A percentile compares a stretch with the other conserved stretches of the same genome.
phyloP scores from a whole-genome alignment of 2,329 filamentous ascomycete genomes.

The Graphiopsis chlorocephala region DNA sequence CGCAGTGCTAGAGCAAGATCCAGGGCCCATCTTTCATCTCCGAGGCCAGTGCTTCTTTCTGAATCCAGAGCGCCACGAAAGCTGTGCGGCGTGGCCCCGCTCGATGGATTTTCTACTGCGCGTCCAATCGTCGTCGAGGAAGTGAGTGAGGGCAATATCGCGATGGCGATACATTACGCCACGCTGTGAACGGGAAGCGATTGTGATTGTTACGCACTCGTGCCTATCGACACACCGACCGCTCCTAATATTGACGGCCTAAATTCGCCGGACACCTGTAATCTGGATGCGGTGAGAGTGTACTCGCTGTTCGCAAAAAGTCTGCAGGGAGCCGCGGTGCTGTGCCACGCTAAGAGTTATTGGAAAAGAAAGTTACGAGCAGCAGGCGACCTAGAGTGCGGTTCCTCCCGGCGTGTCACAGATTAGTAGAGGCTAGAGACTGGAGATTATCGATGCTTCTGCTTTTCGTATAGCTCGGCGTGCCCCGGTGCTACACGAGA shows the following conservation, averaged over 20 bases:
- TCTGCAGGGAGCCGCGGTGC: constrained; percentile 7
- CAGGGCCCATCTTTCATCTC: constrained; percentile 15
- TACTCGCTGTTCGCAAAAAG: background rate
- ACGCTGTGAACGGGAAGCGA: background rate
- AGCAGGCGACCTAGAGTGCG: background rate
- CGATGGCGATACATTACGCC: background rate
- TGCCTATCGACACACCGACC: background rate
- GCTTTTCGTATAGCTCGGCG: constrained; percentile 9
- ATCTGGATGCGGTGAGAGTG: constrained; percentile 7
- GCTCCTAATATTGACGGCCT: background rate
- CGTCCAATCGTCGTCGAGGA: constrained; percentile 1
- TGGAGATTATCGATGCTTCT: constrained; percentile 9
- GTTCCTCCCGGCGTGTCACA: constrained; percentile 14
- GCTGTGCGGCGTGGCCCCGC: constrained; percentile 12
- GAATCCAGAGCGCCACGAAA: constrained; percentile 11
- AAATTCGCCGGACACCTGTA: background rate
- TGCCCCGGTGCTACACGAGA: constrained; percentile 10
- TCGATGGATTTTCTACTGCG: constrained; percentile 4
- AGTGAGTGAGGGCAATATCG: background rate
- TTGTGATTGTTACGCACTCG: background rate
- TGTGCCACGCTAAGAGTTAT: constrained; percentile 10
- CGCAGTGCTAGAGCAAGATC: constrained; percentile 5
- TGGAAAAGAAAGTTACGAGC: constrained; percentile 16
- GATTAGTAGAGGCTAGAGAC: constrained; percentile 11
- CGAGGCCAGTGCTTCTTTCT: constrained; percentile 14